These are phyloP conservation scores for Inga laurina DNA, from an alignment of 306 rosid species.

Conservation along the genomic window DNA sequence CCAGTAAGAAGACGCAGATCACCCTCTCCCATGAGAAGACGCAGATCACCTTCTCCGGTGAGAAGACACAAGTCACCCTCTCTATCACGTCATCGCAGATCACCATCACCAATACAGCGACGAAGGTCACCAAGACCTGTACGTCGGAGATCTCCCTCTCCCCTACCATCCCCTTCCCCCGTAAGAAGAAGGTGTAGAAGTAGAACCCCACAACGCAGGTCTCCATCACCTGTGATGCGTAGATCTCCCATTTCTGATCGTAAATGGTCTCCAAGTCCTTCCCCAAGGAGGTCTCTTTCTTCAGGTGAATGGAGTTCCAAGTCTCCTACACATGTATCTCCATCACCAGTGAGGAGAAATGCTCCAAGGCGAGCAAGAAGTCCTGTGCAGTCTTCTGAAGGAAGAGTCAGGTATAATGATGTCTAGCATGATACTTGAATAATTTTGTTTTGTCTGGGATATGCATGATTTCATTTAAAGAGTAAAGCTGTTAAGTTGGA, in stretches of 20 bases:
- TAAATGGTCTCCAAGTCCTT: constrained; percentile 35
- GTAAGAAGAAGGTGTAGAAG: constrained; percentile 40
- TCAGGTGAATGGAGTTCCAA: constrained; percentile 43
- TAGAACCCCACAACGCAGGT: constrained; percentile 46
- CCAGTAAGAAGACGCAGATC: constrained; percentile 42
- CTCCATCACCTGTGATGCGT: constrained; percentile 49
- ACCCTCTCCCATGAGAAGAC: constrained; percentile 42
- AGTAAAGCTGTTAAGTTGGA: neutral
- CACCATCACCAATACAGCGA: constrained; percentile 50
- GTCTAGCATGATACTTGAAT: neutral
- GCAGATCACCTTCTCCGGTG: constrained; percentile 55
- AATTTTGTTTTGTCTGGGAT: constrained; percentile 7
- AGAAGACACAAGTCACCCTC: constrained; percentile 47
- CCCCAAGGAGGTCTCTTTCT: constrained; percentile 44
- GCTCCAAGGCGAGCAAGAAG: constrained; percentile 38
- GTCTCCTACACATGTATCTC: constrained; percentile 45
- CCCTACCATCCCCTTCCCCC: constrained; percentile 42
- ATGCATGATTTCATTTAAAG: neutral
- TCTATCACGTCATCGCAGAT: constrained; percentile 36
- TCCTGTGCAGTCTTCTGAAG: constrained; percentile 43
- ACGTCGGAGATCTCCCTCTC: constrained; percentile 46
- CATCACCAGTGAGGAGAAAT: constrained; percentile 39
- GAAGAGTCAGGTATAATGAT: constrained; percentile 43
- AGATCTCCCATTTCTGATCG: constrained; percentile 42
- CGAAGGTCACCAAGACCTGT: constrained; percentile 46